phyloP scores from a whole-genome alignment of 495 filamentous ascomycete genomes.

The Xylaria cubensis region DNA sequence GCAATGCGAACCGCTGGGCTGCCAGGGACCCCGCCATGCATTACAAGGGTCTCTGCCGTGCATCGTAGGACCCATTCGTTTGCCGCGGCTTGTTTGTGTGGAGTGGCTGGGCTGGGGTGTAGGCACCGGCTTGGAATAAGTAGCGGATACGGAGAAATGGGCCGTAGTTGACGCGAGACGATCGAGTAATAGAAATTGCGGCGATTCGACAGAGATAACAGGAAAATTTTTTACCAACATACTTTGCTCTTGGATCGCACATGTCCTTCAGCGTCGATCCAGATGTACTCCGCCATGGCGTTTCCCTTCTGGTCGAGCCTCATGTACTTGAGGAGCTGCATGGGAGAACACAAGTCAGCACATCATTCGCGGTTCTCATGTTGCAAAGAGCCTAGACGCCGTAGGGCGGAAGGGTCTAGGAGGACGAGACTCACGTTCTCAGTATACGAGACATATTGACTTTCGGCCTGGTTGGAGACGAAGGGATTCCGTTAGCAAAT shows the following conservation, averaged over 20 bases:
- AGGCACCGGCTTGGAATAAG: constrained; percentile 8
- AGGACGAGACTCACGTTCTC: constrained; percentile 56
- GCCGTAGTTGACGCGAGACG: constrained; percentile 30
- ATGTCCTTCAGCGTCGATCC: constrained; percentile 72
- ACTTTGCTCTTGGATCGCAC: constrained; percentile 45
- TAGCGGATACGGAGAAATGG: constrained; percentile 3
- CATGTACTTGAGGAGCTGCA: constrained; percentile 90
- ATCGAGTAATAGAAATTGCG: constrained; percentile 40
- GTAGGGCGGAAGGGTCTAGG: constrained; percentile 14
- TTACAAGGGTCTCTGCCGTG: constrained; percentile 6
- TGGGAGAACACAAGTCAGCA: constrained; percentile 31
- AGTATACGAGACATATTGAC: constrained; percentile 65
- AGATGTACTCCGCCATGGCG: constrained; percentile 95
- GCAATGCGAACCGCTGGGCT: neutral
- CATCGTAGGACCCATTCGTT: constrained; percentile 23
- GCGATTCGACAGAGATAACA: constrained; percentile 40
- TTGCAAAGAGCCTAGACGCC: constrained; percentile 6
- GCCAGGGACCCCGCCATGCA: constrained; percentile 1
- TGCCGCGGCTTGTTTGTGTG: constrained; percentile 15
- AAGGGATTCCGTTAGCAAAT: constrained; percentile 53
- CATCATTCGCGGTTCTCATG: constrained; percentile 13
- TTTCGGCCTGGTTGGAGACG: constrained; percentile 60
- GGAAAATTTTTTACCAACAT: constrained; percentile 60
- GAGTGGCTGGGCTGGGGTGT: constrained; percentile 1
- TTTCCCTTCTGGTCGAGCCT: constrained; percentile 85